A percentile compares a stretch with the other conserved stretches of the same genome.
phyloP scores from a whole-genome alignment of 2,329 filamentous ascomycete genomes.

The Diaporthe aspalathi region DNA sequence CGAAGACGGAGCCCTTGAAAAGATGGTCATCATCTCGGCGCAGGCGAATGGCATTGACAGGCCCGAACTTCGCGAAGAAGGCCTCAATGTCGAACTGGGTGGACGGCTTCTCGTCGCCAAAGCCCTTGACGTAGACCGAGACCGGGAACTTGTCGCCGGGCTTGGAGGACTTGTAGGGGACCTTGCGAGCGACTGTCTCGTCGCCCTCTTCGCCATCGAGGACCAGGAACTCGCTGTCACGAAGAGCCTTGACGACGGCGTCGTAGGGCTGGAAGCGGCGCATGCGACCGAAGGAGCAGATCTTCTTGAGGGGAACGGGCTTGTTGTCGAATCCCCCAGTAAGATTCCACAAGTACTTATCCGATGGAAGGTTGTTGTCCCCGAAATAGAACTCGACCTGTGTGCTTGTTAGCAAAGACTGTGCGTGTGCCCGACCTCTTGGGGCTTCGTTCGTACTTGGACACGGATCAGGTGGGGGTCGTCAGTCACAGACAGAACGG shows the following conservation, averaged over 20 bases:
- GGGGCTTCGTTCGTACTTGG: constrained; percentile 69
- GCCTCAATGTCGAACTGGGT: constrained; percentile 95
- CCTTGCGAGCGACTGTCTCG: constrained; percentile 82
- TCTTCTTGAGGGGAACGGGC: constrained; percentile 79
- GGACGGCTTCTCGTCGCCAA: constrained; percentile 83
- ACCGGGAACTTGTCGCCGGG: constrained; percentile 74
- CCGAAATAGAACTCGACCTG: constrained; percentile 97
- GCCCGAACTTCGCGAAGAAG: constrained; percentile 86
- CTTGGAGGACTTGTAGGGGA: constrained; percentile 70
- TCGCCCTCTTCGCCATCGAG: constrained; percentile 79
- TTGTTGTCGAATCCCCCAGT: constrained; percentile 85
- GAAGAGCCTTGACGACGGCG: constrained; percentile 84
- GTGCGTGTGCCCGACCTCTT: background rate
- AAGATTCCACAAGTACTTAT: constrained; percentile 86
- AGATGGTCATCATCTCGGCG: constrained; percentile 77
- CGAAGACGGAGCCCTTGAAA: constrained; percentile 98
- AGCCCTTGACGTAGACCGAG: constrained; percentile 93
- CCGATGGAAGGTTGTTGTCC: constrained; percentile 87
- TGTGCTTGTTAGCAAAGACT: constrained; percentile 36
- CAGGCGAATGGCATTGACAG: constrained; percentile 85
- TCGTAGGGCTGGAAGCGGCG: constrained; percentile 89
- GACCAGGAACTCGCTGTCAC: constrained; percentile 78
- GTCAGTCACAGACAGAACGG: constrained; percentile 74
- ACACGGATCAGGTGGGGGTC: constrained; percentile 85
- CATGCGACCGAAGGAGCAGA: constrained; percentile 96